Conservation (phyloP, 1,139 yeast species). For the Zygoascus hellenicus region DNA sequence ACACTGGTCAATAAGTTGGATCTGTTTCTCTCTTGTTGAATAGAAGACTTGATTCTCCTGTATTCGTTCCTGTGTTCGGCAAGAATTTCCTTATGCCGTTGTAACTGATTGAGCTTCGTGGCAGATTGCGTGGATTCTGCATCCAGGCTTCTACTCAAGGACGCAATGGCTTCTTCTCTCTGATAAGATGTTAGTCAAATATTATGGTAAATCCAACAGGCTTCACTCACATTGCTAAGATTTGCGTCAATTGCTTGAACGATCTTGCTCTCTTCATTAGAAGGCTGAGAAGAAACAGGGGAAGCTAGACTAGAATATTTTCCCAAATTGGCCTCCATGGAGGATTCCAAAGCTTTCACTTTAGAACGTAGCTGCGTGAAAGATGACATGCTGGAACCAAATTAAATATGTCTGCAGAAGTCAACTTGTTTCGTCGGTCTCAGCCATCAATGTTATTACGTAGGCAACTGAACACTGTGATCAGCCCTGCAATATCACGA, state of each 20-base stretch:
- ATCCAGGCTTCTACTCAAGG: constrained; percentile 45
- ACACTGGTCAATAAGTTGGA: constrained; percentile 69
- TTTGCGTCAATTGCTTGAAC: constrained; percentile 24
- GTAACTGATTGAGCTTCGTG: constrained; percentile 72
- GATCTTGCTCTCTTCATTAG: constrained; percentile 43
- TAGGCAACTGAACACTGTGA: too few species aligned
- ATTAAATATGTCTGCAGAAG: background rate
- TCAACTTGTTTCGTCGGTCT: background rate
- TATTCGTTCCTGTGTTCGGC: constrained; percentile 65
- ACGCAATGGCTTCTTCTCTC: constrained; percentile 40
- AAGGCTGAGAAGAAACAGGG: constrained; percentile 43
- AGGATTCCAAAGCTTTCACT: constrained; percentile 51
- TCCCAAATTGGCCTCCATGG: constrained; percentile 46
- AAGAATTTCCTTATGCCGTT: constrained; percentile 73
- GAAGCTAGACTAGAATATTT: constrained; percentile 51
- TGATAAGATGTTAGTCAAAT: constrained; percentile 13
- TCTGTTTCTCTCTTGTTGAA: constrained; percentile 70
- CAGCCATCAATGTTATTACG: too few species aligned
- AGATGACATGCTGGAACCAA: constrained; percentile 18
- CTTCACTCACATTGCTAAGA: constrained; percentile 22
- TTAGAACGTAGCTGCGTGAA: constrained; percentile 51
- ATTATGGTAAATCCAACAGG: background rate
- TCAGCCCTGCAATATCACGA: too few species aligned
- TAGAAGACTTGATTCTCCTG: constrained; percentile 50
- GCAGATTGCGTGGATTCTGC: constrained; percentile 57